Evolutionary conservation across 352 stramenopile species (phyloP).

Genomic region (Phytopythium mirpurense): DNA sequence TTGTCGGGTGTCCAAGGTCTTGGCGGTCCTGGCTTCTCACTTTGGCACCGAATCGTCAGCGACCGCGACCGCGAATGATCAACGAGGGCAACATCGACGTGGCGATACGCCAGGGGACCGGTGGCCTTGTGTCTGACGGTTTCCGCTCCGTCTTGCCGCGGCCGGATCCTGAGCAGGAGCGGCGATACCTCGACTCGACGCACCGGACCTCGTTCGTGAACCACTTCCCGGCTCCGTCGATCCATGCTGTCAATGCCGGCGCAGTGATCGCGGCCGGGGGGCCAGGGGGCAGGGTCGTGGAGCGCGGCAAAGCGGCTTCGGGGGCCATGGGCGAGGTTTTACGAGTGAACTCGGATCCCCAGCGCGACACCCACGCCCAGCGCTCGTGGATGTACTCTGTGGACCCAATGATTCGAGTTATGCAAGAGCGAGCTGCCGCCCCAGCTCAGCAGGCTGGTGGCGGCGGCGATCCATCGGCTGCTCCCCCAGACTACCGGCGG

Average conservation of each 20-base stretch:
- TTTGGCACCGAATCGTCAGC: too few species aligned
- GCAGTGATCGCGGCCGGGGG: conserved; percentile 40
- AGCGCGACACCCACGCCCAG: conserved; percentile 65
- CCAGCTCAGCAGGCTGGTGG: conserved; percentile 2
- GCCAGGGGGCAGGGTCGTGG: conserved; percentile 27
- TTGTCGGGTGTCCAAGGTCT: too few species aligned
- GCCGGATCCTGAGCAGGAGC: conserved; percentile 45
- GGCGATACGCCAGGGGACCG: conserved; percentile 42
- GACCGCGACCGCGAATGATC: conserved; percentile 44
- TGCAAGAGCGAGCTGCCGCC: conserved; percentile 25
- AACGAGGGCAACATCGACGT: conserved; percentile 51
- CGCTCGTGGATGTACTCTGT: conserved; percentile 74
- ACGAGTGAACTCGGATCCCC: conserved; percentile 44
- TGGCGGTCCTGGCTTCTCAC: too few species aligned
- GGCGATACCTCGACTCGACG: conserved; percentile 54
- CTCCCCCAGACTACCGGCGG: conserved; percentile 18
- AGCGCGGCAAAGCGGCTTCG: conserved; percentile 60
- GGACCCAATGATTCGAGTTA: conserved; percentile 56
- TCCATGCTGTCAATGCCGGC: conserved; percentile 8
- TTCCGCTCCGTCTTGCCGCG: conserved; percentile 54
- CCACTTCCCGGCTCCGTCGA: conserved; percentile 22
- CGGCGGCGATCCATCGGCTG: background rate
- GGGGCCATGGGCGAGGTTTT: conserved; percentile 63
- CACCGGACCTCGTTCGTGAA: conserved; percentile 52
- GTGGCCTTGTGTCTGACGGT: conserved; percentile 18